Base-by-base conservation (phyloP, 2,329 filamentous ascomycete genomes). In the Dissoconium aciculare region DNA sequence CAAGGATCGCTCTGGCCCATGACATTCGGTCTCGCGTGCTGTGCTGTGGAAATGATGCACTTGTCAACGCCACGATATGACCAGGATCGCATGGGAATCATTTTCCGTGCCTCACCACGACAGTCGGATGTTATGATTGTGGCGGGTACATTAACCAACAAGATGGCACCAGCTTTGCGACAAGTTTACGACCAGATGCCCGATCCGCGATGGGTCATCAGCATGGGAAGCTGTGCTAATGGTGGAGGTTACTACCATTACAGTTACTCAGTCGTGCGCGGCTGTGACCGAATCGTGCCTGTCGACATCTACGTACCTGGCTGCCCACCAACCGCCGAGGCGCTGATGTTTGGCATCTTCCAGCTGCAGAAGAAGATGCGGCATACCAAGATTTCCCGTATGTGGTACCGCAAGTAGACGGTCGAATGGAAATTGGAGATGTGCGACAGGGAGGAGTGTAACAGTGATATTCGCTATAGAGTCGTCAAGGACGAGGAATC, bases 101-200 rank as follows among this genome's bases (percentile, higher is more conserved):
- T 91, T 54, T 91, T 89, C 70, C 76, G 82, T 45, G 82, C 81
- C 35, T 87, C 80, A 10, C 82, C 82, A 2, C 76, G 82, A 41
- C 82, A 91, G 58, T 80, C 81, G 37, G 83, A 92, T 57, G 78
- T 91, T 43, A 89, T 92, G 82, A 89, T 92, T 49, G 83, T 92
- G 13, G 82, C 83, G 15, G 83, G 83, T 28, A 92, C 83, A n/a
- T 67, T 92, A 36, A 87, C 81, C 41, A 92, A 92, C 67, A 92
- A 92, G 65, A 92, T 92, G 83, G 82, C 81, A 0, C 81, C 83
- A 2, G 83, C 83, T 16, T 63, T 92, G 45, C 68, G 83, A 53
- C 80, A 87, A 59, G 76, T 89, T 36, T 92, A 91, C 62, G 83
- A 92, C 57, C 83, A 91, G 63, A 91, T 91, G 82, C 81, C 82